Percentiles rank a stretch among this genome's conserved stretches.
Conservation (phyloP, 1,284 basidiomycete genomes). For the Albatrellus sp. region DNA sequence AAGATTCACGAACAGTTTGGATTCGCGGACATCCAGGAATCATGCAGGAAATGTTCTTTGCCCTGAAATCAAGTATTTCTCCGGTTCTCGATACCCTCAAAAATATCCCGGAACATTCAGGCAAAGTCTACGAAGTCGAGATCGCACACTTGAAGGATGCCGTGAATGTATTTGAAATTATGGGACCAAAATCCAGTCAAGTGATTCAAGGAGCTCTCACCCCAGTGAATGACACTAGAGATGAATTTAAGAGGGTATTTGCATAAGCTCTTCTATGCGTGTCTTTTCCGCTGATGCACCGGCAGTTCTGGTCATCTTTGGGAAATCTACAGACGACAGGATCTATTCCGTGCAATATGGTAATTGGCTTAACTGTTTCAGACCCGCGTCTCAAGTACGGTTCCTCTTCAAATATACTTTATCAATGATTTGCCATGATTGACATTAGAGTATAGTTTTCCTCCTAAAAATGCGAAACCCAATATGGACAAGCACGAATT, state of each 20-base stretch:
- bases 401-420: not conserved
- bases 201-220: constrained; percentile 64
- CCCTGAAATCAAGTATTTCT: constrained; percentile 40
- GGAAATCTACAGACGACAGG: constrained; percentile 48
- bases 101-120: constrained; percentile 15
- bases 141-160: constrained; percentile 58
- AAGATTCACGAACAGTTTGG: constrained; percentile 44
- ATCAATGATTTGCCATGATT: not conserved
- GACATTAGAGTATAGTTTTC: constrained; percentile 40
- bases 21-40: constrained; percentile 68
- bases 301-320: constrained; percentile 61
- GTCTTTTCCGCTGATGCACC: not conserved
- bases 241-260: constrained; percentile 49
- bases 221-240: constrained; percentile 38
- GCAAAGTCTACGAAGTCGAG: constrained; percentile 34
- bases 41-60: constrained; percentile 40
- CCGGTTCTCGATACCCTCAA: constrained; percentile 31
- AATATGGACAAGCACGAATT: constrained; percentile 12
- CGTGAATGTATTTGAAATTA: constrained; percentile 75
- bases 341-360: constrained; percentile 58
- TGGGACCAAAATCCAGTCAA: constrained; percentile 74
- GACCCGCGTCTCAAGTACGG: constrained; percentile 70
- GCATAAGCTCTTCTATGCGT: not conserved
- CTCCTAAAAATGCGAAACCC: constrained; percentile 60
- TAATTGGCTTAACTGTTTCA: constrained; percentile 65